phyloP scores from a whole-genome alignment of 1,284 basidiomycete species.

The Neolentinus lepideus region DNA sequence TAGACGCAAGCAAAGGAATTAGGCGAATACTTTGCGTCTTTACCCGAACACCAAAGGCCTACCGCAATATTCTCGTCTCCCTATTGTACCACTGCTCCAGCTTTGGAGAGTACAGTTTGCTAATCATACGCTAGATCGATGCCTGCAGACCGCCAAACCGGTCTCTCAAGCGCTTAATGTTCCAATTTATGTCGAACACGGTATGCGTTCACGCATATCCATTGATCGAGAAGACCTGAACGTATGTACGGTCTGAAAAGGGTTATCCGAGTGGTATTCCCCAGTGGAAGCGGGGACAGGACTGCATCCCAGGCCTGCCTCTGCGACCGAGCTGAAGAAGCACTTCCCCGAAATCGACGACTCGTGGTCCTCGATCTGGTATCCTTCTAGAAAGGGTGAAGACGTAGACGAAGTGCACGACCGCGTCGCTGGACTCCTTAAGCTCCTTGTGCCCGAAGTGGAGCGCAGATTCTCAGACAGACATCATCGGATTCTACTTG shows the following conservation, averaged over 20 bases:
- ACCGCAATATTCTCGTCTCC: slow-evolving; percentile 77
- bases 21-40: slow-evolving; percentile 51
- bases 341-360: slow-evolving; percentile 58
- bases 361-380: slow-evolving; percentile 56
- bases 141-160: slow-evolving; percentile 73
- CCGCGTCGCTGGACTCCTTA: slow-evolving; percentile 47
- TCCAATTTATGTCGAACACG: slow-evolving; percentile 73
- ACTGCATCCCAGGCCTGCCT: slow-evolving; percentile 62
- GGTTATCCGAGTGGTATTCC: slow-evolving; percentile 81
- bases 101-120: neutral
- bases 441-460: slow-evolving; percentile 42
- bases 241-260: slow-evolving; percentile 25
- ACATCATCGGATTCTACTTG: slow-evolving; percentile 51
- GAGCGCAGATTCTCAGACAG: slow-evolving; percentile 34
- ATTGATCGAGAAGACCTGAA: neutral
- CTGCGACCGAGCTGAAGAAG: slow-evolving; percentile 39
- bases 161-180: slow-evolving; percentile 51
- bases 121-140: slow-evolving; percentile 52
- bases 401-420: slow-evolving; percentile 56
- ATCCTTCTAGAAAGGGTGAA: slow-evolving; percentile 71
- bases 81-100: slow-evolving; percentile 46
- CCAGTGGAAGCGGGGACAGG: slow-evolving; percentile 61
- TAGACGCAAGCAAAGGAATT: slow-evolving; percentile 73
- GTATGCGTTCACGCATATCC: slow-evolving; percentile 31
- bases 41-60: slow-evolving; percentile 64